phyloP scores from a whole-genome alignment of 2,329 filamentous ascomycete genomes.

The Neofusicoccum laricinum region DNA sequence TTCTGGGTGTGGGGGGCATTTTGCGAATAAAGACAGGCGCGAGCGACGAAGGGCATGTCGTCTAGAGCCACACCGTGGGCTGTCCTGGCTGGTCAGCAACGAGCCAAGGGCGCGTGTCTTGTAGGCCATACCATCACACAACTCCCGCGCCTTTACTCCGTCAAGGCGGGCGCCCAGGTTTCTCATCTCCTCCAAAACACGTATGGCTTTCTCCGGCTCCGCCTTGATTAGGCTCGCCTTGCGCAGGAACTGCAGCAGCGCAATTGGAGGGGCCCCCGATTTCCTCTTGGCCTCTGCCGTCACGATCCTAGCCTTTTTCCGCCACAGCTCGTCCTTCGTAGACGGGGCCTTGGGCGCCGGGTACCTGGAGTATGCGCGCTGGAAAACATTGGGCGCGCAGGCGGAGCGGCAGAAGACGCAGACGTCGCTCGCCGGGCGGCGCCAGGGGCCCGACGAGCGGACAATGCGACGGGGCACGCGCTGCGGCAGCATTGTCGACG shows the following conservation, averaged over 20 bases:
- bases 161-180: background rate
- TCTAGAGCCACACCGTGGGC: background rate
- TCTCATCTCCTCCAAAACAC: background rate
- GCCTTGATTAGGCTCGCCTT: background rate
- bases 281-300: background rate
- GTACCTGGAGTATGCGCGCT: background rate
- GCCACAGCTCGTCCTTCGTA: background rate
- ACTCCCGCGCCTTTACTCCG: background rate
- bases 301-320: background rate
- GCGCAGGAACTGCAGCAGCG: background rate
- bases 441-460: background rate
- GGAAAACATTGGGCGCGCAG: background rate
- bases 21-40: constrained; percentile 2
- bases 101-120: background rate
- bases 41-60: background rate
- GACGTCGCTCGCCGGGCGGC: background rate
- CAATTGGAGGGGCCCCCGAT: background rate
- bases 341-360: background rate
- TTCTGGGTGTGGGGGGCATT: background rate
- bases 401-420: constrained; percentile 5
- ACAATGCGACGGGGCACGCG: background rate
- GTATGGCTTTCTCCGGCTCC: background rate
- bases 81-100: background rate
- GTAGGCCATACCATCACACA: background rate
- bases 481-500: background rate